Evolutionary conservation across 2,329 filamentous ascomycete genomes (phyloP), one percentile per base, ranked within the genome.

Genomic region (Aureobasidium vineae): DNA sequence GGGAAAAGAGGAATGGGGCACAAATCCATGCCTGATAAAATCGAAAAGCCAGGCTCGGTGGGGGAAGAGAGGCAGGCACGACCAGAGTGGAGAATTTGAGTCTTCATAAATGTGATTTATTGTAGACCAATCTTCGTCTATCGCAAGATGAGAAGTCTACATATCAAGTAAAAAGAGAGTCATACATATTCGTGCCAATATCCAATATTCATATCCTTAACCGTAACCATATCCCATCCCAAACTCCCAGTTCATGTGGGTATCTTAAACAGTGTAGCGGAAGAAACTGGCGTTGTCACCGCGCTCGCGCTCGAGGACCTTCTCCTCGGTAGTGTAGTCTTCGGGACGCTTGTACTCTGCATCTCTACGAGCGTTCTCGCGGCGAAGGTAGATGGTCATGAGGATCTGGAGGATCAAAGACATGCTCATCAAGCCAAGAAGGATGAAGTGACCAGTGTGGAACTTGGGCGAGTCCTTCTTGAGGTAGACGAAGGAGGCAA

Each of bases 401-500:
- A 83, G 77, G 52, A 80, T 73, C 50, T 80, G 83, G 15, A 87
- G 77, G 57, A 79, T 66, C 67, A 81, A 78, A 28, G 45, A 54
- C 71, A 67, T 64, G 40, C 31, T 71, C 66, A 69, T 74, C 70
- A 67, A 72, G 5, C 70, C 72, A 5, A 77, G 59, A 1, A 75
- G 76, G 15, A 73, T 71, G 11, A 75, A 76, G 40, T 77, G 78
- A 1, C 77, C 77, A 4, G 74, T 76, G 33, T 73, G 73, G 66
- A 78, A 78, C 54, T 70, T 74, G 8, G 75, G 76, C 36, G 73
- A 73, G 67, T 78, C 76, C 3, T 69, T 70, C 40, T 76, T 73
- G 7, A 75, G 69, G 63, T 76, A 78, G 68, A 78, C 77, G 64
- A 90, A 90, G 5, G 86, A 87, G 0, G 88, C 86, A 83, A 90